phyloP scores from a whole-genome alignment of 345 rosid species.

The Acer campestre region DNA sequence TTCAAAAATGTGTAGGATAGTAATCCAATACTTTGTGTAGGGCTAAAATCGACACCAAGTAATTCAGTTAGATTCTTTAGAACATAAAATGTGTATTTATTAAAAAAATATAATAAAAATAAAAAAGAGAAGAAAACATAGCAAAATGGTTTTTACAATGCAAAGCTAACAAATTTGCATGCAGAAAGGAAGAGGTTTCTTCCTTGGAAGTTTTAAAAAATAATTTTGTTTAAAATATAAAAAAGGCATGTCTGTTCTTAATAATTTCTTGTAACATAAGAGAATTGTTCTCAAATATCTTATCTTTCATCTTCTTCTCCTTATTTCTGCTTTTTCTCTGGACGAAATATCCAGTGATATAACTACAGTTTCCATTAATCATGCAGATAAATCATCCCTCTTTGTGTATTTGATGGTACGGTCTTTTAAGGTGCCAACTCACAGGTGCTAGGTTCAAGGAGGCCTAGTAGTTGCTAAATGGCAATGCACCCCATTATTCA shows the following conservation, averaged over 20 bases:
- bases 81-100: not conserved
- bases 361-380: not conserved
- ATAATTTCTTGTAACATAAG: not conserved
- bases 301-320: not conserved
- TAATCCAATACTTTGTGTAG: conserved; percentile 90
- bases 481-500: not conserved
- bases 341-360: not conserved
- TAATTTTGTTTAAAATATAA: not conserved
- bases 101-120: too few relatives aligned
- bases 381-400: not conserved
- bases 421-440: not conserved
- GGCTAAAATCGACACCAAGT: conserved; percentile 49
- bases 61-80: conserved; percentile 19
- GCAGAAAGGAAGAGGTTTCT: not conserved
- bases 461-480: not conserved
- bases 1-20: conserved; percentile 90
- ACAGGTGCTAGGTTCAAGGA: not conserved
- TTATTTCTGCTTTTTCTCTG: not conserved
- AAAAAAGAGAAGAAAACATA: too few relatives aligned
- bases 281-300: not conserved
- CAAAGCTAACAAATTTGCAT: not conserved
- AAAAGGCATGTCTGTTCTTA: not conserved
- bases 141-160: not conserved
- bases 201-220: not conserved
- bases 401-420: not conserved